A percentile compares a stretch with the other conserved stretches of the same genome.
Conservation (phyloP, 2,329 filamentous ascomycete genomes). For the Trichoderma endophyticum region DNA sequence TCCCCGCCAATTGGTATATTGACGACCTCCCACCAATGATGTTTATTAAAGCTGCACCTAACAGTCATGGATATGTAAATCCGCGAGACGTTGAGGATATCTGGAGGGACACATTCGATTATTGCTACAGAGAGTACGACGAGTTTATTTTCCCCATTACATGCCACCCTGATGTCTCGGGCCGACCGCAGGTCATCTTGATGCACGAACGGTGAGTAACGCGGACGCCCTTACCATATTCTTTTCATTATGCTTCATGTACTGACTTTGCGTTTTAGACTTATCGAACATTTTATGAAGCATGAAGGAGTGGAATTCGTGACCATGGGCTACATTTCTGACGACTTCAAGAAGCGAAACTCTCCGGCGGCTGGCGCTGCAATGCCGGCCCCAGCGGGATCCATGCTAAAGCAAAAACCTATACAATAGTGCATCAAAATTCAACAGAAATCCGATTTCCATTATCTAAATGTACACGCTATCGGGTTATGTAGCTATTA, state of each 20-base stretch:
- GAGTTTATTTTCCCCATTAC: background rate
- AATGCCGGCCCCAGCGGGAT: background rate
- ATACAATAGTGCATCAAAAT: background rate
- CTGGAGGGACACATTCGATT: background rate
- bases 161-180: background rate
- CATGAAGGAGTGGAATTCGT: background rate
- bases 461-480: background rate
- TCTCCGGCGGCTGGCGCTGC: background rate
- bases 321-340: background rate
- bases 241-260: background rate
- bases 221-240: too few relatives aligned
- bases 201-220: slow-evolving; percentile 2
- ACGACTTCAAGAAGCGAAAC: background rate
- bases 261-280: background rate
- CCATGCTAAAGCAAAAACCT: background rate
- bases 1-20: slow-evolving; percentile 1
- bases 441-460: background rate
- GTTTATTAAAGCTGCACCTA: background rate
- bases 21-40: background rate
- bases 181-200: background rate
- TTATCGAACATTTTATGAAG: background rate
- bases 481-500: background rate
- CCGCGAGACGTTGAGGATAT: background rate
- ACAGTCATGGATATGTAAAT: background rate
- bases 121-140: background rate